phyloP scores from a whole-genome alignment of 1,284 basidiomycete species.

The Puccinia brachypodii region DNA sequence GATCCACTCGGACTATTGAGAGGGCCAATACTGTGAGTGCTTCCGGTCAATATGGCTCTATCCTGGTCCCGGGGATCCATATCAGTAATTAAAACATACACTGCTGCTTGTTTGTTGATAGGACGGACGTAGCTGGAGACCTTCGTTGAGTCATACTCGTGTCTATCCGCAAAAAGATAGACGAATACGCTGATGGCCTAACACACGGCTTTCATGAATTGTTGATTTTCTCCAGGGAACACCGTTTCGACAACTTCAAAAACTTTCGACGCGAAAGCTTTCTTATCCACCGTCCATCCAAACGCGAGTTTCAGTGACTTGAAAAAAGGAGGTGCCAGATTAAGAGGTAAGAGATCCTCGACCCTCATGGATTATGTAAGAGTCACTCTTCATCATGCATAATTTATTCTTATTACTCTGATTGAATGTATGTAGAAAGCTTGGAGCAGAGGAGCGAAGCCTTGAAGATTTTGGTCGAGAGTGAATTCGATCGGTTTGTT shows the following conservation, averaged over 20 bases:
- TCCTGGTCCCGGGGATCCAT: no score
- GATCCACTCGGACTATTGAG: constrained; percentile 19
- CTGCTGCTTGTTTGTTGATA: background rate
- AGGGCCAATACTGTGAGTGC: constrained; percentile 37
- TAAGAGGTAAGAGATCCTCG: constrained; percentile 48
- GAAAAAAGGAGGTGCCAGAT: constrained; percentile 64
- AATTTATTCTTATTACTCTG: no score
- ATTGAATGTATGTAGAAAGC: constrained; percentile 59
- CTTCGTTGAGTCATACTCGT: constrained; percentile 23
- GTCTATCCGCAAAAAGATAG: background rate
- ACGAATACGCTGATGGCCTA: background rate
- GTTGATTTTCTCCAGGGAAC: constrained; percentile 49
- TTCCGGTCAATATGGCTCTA: constrained; percentile 41
- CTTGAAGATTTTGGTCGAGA: constrained; percentile 88
- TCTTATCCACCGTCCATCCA: constrained; percentile 87
- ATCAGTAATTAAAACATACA: no score
- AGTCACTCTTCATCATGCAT: no score
- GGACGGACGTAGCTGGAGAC: constrained; percentile 35
- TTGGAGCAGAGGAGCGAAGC: constrained; percentile 88
- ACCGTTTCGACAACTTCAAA: constrained; percentile 79
- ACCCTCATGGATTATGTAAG: no score
- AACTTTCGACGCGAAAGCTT: constrained; percentile 91
- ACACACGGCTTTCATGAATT: constrained; percentile 50
- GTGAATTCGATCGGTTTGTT: constrained; percentile 97
- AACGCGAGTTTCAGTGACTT: constrained; percentile 94